These are phyloP conservation scores for Candida endomychidarum DNA, from an alignment of 805 yeast species.

Conservation along the genomic window DNA sequence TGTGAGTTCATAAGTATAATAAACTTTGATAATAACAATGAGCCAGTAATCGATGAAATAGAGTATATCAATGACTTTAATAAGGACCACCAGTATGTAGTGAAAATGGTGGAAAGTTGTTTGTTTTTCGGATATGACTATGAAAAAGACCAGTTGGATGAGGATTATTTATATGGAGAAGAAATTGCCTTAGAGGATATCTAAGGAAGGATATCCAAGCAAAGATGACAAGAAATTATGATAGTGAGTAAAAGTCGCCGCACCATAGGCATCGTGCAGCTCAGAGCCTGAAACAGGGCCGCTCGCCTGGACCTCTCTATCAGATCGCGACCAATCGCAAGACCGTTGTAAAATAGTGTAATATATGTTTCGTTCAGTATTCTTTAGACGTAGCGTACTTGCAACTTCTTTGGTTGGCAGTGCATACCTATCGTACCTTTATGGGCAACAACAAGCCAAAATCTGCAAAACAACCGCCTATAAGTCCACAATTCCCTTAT, in stretches of 20 bases:
- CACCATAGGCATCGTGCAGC: no score
- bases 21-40: slow-evolving; percentile 9
- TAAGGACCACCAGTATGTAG: slow-evolving; percentile 8
- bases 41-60: neutral
- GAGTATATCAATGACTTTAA: slow-evolving; percentile 8
- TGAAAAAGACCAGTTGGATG: neutral
- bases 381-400: neutral
- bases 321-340: neutral
- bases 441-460: slow-evolving; percentile 1
- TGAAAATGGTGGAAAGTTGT: slow-evolving; percentile 4
- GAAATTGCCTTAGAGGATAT: slow-evolving; percentile 12
- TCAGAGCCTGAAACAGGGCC: no score
- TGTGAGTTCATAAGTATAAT: slow-evolving; percentile 14
- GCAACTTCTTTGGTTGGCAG: neutral
- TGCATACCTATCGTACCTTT: slow-evolving; percentile 3
- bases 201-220: no score
- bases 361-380: slow-evolving; percentile 5
- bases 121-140: slow-evolving; percentile 12
- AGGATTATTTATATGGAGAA: slow-evolving; percentile 6
- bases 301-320: no score
- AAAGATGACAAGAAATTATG: no score
- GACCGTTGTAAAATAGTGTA: slow-evolving; percentile 6
- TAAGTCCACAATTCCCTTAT: slow-evolving; percentile 39
- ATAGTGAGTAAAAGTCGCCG: no score
- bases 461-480: no score